Evolutionary conservation across 352 stramenopile species (phyloP), one percentile per base, ranked within the genome.

Genomic region (Pythium vanterpoolii): DNA sequence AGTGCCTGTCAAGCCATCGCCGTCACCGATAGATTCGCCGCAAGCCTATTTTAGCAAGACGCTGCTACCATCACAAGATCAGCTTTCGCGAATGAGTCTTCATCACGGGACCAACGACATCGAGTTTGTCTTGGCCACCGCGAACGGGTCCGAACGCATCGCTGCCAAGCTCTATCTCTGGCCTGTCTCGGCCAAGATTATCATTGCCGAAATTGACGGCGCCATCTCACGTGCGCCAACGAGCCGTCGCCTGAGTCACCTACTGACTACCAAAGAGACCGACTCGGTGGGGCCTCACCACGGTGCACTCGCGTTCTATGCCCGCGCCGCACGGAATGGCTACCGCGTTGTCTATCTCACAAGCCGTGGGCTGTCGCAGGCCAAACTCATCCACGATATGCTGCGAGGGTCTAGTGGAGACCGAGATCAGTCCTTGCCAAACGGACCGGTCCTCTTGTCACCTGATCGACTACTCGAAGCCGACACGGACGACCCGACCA

Each of bases 291-390:
- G 63, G 2, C 71, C 81, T 23, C 82, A 95, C 46, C 60, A 73
- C 10, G 85, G 84, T 18, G 86, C 86, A n/a, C 62, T 86, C 8
- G 75, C 83, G 19, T 93, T 95, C 52, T 94, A 89, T 62, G 66
- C 72, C 5, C 79, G 81, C 43, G 60, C 92, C 1, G 79, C 71
- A 19, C 62, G 60, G 18, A 92, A 93, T 31, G 83, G 86, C 1
- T 95, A 95, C 44, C 67, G 70, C 21, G 69, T 96, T 27, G 71
- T 96, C 46, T 96, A 95, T 56, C 59, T 96, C 31, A 95, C 84
- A 2, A 79, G 68, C n/a, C 71, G 77, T 8, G 77, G 77, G 3
- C 64, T 91, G 19, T 80, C 66, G 0, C 78, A 90, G 38, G 72
- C 77, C 1, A 76, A 81, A 24, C 48, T 80, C 40, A 75, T 89